phyloP scores from a whole-genome alignment of 306 rosid species.

The Inga oerstediana region DNA sequence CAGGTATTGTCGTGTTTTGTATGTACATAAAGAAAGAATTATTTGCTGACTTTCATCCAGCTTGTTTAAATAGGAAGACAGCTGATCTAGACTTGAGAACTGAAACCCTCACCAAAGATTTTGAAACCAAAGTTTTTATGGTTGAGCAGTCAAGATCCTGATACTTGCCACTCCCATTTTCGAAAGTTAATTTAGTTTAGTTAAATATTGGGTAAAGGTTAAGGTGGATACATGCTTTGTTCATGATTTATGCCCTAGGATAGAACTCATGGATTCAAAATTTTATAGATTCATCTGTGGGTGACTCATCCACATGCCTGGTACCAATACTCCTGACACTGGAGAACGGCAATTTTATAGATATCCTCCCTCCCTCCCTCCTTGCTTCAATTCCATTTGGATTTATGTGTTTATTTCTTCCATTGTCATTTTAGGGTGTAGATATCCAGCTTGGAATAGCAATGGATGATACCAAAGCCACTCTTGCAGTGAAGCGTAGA shows the following conservation, averaged over 20 bases:
- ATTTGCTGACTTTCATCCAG: conserved; percentile 2
- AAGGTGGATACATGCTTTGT: background rate
- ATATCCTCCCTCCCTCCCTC: conserved; percentile 3
- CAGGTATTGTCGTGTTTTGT: conserved; percentile 52
- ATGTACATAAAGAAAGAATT: conserved; percentile 2
- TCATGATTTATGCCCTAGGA: background rate
- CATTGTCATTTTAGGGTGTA: conserved; percentile 60
- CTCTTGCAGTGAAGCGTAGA: conserved; percentile 98
- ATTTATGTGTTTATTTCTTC: conserved; percentile 24
- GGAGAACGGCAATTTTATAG: conserved; percentile 13
- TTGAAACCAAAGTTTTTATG: background rate
- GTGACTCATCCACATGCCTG: background rate
- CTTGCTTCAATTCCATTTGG: conserved; percentile 8
- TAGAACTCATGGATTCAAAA: conserved; percentile 13
- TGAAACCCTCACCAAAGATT: background rate
- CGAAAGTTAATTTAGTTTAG: background rate
- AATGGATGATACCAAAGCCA: conserved; percentile 94
- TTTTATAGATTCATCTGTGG: background rate
- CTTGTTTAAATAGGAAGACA: conserved; percentile 1
- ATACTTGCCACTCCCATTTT: background rate
- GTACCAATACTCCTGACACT: conserved; percentile 11
- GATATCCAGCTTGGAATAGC: conserved; percentile 98
- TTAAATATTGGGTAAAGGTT: background rate
- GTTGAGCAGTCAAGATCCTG: background rate
- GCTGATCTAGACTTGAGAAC: conserved; percentile 13